Conservation (phyloP, 192 early-diverging fungal species). For the Coemansia sp. region DNA sequence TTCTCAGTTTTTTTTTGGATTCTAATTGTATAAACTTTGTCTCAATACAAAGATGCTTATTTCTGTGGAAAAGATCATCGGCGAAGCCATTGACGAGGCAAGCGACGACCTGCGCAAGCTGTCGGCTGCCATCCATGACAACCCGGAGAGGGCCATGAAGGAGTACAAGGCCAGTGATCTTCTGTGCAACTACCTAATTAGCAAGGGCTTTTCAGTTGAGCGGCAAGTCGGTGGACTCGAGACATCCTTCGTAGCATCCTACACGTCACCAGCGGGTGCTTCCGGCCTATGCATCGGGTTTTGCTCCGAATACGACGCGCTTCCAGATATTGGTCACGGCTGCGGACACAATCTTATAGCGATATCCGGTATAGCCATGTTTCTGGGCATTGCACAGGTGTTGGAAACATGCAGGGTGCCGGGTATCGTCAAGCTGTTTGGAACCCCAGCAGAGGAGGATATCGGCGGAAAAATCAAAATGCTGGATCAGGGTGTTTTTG, state of each 20-base stretch:
- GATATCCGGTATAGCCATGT: slow-evolving; percentile 65
- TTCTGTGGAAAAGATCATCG: slow-evolving; percentile 20
- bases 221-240: slow-evolving; percentile 63
- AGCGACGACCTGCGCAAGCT: slow-evolving; percentile 32
- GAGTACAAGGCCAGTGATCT: slow-evolving; percentile 64
- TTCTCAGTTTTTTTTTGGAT: background rate
- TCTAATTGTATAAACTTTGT: too few species aligned
- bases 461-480: slow-evolving; percentile 75
- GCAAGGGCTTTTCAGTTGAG: slow-evolving; percentile 64
- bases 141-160: slow-evolving; percentile 61
- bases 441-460: slow-evolving; percentile 77
- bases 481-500: slow-evolving; percentile 68
- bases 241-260: slow-evolving; percentile 79
- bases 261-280: slow-evolving; percentile 36
- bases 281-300: slow-evolving; percentile 60
- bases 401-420: slow-evolving; percentile 49
- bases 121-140: slow-evolving; percentile 57
- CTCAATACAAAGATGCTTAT: slow-evolving; percentile 11
- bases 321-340: slow-evolving; percentile 67
- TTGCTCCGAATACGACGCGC: slow-evolving; percentile 67
- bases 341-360: slow-evolving; percentile 79
- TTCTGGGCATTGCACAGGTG: slow-evolving; percentile 52
- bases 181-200: slow-evolving; percentile 67
- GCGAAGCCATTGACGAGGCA: slow-evolving; percentile 19
- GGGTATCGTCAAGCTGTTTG: slow-evolving; percentile 70